Evolutionary conservation across 2,329 filamentous ascomycete species (phyloP).

Genomic region (Mollisiaceae sp.): DNA sequence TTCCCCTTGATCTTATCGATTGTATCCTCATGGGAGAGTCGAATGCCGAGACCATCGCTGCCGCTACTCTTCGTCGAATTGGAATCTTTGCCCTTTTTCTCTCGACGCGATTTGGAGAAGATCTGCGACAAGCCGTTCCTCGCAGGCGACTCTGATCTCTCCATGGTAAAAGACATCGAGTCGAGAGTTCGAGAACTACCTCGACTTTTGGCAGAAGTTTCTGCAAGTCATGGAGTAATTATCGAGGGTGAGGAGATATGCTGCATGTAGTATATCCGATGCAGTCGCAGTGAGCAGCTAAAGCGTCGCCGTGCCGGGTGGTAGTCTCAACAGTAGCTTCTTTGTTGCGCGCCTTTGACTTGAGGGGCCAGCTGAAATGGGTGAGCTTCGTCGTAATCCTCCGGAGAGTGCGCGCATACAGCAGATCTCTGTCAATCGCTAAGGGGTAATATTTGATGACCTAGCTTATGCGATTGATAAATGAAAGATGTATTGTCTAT

Average conservation of each 20-base stretch:
- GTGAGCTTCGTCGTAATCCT: not conserved
- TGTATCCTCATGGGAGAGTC: constrained; percentile 33
- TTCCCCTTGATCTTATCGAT: constrained; percentile 36
- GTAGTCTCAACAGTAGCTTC: not conserved
- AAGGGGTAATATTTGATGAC: not conserved
- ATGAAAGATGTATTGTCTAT: not conserved
- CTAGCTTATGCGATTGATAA: not conserved
- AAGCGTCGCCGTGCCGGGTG: not conserved
- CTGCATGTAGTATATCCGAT: not conserved
- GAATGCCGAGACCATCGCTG: constrained; percentile 32
- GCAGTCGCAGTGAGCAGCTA: not conserved
- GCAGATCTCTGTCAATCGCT: not conserved
- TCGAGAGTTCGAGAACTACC: not conserved
- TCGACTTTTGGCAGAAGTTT: not conserved
- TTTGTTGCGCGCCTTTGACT: not conserved
- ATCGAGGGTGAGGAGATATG: not conserved
- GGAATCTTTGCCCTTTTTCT: constrained; percentile 34
- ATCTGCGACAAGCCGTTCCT: constrained; percentile 33
- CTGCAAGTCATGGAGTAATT: not conserved
- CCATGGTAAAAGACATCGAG: constrained; percentile 40
- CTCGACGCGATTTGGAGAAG: constrained; percentile 37
- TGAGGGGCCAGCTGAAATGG: constrained; percentile 2
- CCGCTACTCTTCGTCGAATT: constrained; percentile 35
- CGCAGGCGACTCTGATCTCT: constrained; percentile 34
- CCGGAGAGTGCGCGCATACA: not conserved